These are phyloP conservation scores for Lablab purpureus DNA, from an alignment of 306 rosid genomes.

Conservation along the genomic window DNA sequence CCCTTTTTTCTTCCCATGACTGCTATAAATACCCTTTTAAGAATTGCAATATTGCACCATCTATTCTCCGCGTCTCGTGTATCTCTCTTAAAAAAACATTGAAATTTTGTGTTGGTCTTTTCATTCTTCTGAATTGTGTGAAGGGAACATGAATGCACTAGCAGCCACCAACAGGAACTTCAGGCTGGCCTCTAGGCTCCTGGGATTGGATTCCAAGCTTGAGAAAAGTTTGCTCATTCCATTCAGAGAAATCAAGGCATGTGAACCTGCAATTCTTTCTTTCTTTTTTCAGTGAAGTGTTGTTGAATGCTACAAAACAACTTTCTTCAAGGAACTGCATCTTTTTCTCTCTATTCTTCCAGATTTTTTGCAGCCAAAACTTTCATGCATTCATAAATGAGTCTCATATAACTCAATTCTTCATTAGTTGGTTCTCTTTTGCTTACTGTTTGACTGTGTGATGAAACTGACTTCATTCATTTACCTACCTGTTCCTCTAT, in stretches of 20 bases:
- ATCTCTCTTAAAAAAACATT: constrained; percentile 20
- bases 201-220: constrained; percentile 91
- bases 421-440: not conserved
- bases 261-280: not conserved
- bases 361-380: not conserved
- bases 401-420: not conserved
- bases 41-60: constrained; percentile 23
- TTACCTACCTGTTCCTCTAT: not conserved
- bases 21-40: not conserved
- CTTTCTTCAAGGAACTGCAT: not conserved
- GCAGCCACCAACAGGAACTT: constrained; percentile 98
- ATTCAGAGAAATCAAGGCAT: constrained; percentile 93
- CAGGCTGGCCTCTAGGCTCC: constrained; percentile 82
- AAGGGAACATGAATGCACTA: constrained; percentile 79
- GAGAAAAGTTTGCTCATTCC: constrained; percentile 96
- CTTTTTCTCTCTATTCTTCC: not conserved
- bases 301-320: not conserved
- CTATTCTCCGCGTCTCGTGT: constrained; percentile 32
- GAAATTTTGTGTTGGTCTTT: constrained; percentile 40
- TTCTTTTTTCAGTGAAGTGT: not conserved
- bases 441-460: not conserved
- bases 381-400: not conserved
- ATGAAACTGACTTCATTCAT: not conserved
- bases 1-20: not conserved
- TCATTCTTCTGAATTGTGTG: not conserved